Evolutionary conservation across 75 land plant genomes (phyloP).

Genomic region (Picea sitchensis): DNA sequence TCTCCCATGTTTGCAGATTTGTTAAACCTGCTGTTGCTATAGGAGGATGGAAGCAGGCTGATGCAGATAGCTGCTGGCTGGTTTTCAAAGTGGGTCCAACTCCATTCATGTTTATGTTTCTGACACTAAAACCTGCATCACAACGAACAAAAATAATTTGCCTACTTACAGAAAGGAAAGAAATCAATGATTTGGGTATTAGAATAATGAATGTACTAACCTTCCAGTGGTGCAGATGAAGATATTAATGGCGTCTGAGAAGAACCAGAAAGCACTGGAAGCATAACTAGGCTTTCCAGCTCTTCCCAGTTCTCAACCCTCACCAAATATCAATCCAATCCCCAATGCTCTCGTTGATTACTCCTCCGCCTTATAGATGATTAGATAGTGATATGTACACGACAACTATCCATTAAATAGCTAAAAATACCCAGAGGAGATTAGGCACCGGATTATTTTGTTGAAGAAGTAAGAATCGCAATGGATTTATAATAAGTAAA

Average conservation of each 20-base stretch:
- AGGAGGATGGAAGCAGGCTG: not conserved
- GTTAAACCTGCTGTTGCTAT: not conserved
- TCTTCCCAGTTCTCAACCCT: not conserved
- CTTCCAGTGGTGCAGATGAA: not conserved
- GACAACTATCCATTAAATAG: not conserved
- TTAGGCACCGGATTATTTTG: not conserved
- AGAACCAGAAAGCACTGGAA: not conserved
- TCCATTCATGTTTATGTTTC: not conserved
- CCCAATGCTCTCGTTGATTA: not conserved
- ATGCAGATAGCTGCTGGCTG: not conserved
- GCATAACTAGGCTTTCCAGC: not conserved
- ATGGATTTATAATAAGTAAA: no score
- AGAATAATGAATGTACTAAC: not conserved
- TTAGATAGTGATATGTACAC: not conserved
- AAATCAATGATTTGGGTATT: not conserved
- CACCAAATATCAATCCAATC: not conserved
- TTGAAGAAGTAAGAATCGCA: not conserved
- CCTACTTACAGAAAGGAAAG: not conserved
- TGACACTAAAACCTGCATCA: conserved; percentile 3
- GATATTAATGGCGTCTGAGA: not conserved
- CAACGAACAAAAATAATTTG: not conserved
- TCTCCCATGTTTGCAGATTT: no score
- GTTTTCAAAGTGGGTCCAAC: not conserved
- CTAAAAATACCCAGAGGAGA: not conserved
- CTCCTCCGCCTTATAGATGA: not conserved